Evolutionary conservation across 805 yeast species (phyloP).

Genomic region (Zygotorulaspora chibaensis): DNA sequence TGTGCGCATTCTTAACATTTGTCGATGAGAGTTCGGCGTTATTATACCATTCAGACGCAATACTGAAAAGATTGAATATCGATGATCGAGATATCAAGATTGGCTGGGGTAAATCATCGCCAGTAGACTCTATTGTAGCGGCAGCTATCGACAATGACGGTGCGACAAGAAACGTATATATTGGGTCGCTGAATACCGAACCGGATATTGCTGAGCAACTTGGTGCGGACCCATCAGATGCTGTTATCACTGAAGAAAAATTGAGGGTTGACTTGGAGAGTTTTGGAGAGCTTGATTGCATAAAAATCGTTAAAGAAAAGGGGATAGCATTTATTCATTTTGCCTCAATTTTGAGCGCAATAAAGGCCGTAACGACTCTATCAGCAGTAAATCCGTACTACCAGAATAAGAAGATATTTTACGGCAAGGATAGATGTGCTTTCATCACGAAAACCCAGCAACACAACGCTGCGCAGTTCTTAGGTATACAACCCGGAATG

Average conservation of each 20-base stretch:
- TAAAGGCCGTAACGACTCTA: slow-evolving; percentile 73
- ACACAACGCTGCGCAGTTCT: slow-evolving; percentile 92
- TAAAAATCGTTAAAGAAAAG: slow-evolving; percentile 73
- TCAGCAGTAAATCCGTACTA: slow-evolving; percentile 63
- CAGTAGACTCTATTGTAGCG: slow-evolving; percentile 68
- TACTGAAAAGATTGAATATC: slow-evolving; percentile 74
- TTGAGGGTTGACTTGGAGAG: slow-evolving; percentile 59
- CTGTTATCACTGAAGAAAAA: slow-evolving; percentile 51
- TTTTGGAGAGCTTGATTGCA: slow-evolving; percentile 81
- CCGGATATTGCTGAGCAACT: slow-evolving; percentile 14
- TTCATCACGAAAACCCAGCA: slow-evolving; percentile 93
- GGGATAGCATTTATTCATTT: slow-evolving; percentile 91
- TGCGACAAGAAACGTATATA: slow-evolving; percentile 90
- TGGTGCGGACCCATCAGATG: slow-evolving; percentile 18
- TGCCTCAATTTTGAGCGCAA: slow-evolving; percentile 79
- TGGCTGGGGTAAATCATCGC: slow-evolving; percentile 88
- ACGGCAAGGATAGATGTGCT: slow-evolving; percentile 94
- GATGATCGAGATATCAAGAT: slow-evolving; percentile 77
- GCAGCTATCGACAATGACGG: slow-evolving; percentile 77
- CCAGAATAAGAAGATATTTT: slow-evolving; percentile 72
- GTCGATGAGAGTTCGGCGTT: slow-evolving; percentile 84
- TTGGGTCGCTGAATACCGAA: slow-evolving; percentile 71
- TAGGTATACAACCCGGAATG: slow-evolving; percentile 86
- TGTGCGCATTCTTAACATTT: slow-evolving; percentile 87
- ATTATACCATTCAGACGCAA: slow-evolving; percentile 90